Percentiles rank a stretch among this genome's conserved stretches.
These are phyloP conservation scores for Microsporum ferrugineum DNA, from an alignment of 2,329 filamentous ascomycete species.

Conservation along the genomic window DNA sequence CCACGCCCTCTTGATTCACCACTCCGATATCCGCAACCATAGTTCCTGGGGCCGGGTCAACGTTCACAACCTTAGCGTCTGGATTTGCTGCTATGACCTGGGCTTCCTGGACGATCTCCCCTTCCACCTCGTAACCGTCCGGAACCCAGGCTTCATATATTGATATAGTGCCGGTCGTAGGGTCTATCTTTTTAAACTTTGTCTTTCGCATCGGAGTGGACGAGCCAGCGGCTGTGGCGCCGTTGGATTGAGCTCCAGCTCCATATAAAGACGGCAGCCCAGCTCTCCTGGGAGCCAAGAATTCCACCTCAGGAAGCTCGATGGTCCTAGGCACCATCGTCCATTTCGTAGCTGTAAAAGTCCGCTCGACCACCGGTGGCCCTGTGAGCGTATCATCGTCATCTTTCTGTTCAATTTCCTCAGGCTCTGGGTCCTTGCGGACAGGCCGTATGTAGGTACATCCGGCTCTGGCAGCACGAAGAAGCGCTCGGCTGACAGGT, in stretches of 20 bases:
- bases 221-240: constrained; percentile 22
- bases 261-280: constrained; percentile 46
- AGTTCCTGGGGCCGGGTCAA: constrained; percentile 44
- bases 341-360: constrained; percentile 49
- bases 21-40: constrained; percentile 48
- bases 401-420: constrained; percentile 28
- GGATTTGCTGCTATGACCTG: constrained; percentile 36
- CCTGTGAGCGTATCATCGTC: constrained; percentile 22
- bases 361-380: constrained; percentile 30
- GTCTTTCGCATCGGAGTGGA: constrained; percentile 56
- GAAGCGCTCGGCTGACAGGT: constrained; percentile 67
- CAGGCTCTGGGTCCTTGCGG: constrained; percentile 27
- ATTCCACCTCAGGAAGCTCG: constrained; percentile 50
- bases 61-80: constrained; percentile 24
- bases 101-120: constrained; percentile 58
- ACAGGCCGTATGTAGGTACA: constrained; percentile 61
- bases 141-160: constrained; percentile 73
- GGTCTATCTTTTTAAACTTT: constrained; percentile 67
- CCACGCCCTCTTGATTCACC: constrained; percentile 50
- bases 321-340: constrained; percentile 44
- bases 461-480: constrained; percentile 69
- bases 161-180: constrained; percentile 63
- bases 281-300: constrained; percentile 50
- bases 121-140: constrained; percentile 68
- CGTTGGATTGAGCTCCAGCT: constrained; percentile 15